A percentile compares a stretch with the other conserved stretches of the same genome.
Conservation (phyloP, 2,329 filamentous ascomycete species). For the Byssothecium circinans region DNA sequence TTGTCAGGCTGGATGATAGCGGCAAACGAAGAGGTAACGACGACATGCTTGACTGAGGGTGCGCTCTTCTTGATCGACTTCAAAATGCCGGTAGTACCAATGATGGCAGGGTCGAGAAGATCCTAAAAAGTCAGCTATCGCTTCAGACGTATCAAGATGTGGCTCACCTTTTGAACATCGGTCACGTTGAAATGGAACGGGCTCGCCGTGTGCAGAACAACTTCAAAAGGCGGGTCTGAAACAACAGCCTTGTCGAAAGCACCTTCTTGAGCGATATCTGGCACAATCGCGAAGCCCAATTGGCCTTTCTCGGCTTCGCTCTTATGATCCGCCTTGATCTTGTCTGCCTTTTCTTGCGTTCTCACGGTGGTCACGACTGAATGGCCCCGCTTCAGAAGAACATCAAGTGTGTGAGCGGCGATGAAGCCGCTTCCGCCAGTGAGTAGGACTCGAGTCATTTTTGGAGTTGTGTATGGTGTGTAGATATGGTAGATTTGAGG, state of each 20-base stretch:
- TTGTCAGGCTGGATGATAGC: slow-evolving; percentile 62
- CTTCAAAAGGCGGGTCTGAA: slow-evolving; percentile 67
- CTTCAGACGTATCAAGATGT: neutral
- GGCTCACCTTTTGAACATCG: slow-evolving; percentile 63
- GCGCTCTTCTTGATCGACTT: slow-evolving; percentile 63
- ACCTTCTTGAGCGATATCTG: slow-evolving; percentile 68
- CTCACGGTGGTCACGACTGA: slow-evolving; percentile 66
- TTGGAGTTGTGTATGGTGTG: neutral
- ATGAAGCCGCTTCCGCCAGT: slow-evolving; percentile 66
- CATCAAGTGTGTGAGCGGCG: slow-evolving; percentile 64
- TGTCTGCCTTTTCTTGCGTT: slow-evolving; percentile 62
- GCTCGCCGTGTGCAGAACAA: slow-evolving; percentile 55
- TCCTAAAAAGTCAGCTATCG: slow-evolving; percentile 34
- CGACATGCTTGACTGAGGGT: slow-evolving; percentile 71
- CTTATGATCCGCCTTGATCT: slow-evolving; percentile 59
- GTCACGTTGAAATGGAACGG: slow-evolving; percentile 77
- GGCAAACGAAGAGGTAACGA: slow-evolving; percentile 71
- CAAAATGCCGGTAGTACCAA: slow-evolving; percentile 64
- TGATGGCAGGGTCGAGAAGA: slow-evolving; percentile 63
- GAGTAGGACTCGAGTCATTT: slow-evolving; percentile 45
- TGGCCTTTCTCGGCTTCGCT: slow-evolving; percentile 55
- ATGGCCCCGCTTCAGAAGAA: slow-evolving; percentile 59
- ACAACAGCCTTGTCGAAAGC: slow-evolving; percentile 67
- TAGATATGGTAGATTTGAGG: neutral
- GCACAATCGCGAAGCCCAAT: slow-evolving; percentile 67